Evolutionary conservation across 768 basidiomycete genomes (phyloP).

Genomic region (Coprinopsis marcescibilis): DNA sequence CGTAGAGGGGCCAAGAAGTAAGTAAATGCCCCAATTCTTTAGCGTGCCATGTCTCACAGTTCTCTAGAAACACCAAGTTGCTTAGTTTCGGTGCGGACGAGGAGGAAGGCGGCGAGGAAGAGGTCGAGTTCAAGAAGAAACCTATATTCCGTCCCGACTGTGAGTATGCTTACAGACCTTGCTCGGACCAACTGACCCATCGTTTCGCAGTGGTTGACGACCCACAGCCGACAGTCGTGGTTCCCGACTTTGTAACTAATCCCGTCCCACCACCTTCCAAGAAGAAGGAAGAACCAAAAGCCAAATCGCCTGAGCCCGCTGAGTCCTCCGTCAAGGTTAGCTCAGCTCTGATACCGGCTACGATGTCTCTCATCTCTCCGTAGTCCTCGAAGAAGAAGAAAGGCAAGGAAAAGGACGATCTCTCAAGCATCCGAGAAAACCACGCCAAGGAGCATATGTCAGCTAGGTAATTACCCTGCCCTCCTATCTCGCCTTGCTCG

Average conservation of each 20-base stretch:
- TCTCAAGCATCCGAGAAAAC: conserved; percentile 68
- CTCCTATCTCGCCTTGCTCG: not conserved
- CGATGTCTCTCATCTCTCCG: too few species aligned
- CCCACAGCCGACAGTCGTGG: conserved; percentile 19
- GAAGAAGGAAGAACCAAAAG: conserved; percentile 8
- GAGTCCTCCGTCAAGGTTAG: too few species aligned
- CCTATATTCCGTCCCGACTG: conserved; percentile 79
- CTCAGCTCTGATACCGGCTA: too few species aligned
- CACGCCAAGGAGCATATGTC: conserved; percentile 68
- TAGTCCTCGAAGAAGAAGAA: conserved; percentile 32
- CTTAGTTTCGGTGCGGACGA: conserved; percentile 80
- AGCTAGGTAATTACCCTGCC: conserved; percentile 39
- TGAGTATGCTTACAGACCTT: conserved; percentile 33
- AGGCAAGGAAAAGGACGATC: conserved; percentile 40
- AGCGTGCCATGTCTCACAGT: not conserved
- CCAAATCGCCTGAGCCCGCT: conserved; percentile 3
- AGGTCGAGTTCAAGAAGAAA: conserved; percentile 64
- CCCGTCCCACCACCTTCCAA: conserved; percentile 14
- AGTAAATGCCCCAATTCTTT: conserved; percentile 17
- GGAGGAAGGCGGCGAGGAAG: conserved; percentile 49
- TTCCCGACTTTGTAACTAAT: conserved; percentile 38
- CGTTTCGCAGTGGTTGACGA: conserved; percentile 34
- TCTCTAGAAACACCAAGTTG: conserved; percentile 74
- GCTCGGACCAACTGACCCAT: conserved; percentile 6
- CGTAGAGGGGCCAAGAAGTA: conserved; percentile 86